These are phyloP conservation scores for Neobulgaria alba DNA, from an alignment of 2,329 filamentous ascomycete genomes.

Conservation along the genomic window DNA sequence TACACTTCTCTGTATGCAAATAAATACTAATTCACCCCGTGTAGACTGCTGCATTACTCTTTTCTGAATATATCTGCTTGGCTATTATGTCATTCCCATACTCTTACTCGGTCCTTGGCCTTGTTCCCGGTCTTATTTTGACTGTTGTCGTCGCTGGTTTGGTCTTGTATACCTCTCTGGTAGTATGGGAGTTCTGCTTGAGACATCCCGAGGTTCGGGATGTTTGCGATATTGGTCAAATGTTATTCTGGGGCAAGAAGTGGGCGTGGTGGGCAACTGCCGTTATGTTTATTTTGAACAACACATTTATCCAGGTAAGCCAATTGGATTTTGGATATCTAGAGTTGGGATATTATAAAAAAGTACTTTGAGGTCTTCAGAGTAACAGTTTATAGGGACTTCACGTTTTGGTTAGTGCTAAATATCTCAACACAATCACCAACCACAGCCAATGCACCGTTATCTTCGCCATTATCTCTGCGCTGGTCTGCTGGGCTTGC, in stretches of 20 bases:
- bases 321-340: constrained; percentile 43
- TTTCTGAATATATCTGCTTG: too few species aligned
- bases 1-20: too few species aligned
- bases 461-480: constrained; percentile 38
- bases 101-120: too few species aligned
- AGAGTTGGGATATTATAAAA: constrained; percentile 37
- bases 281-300: background rate
- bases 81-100: too few species aligned
- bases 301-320: constrained; percentile 15
- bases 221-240: constrained; percentile 31
- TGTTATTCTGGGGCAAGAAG: background rate
- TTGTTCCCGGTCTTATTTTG: constrained; percentile 38
- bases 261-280: too few species aligned
- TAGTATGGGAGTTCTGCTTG: constrained; percentile 45
- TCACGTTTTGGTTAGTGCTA: constrained; percentile 41
- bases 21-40: too few species aligned
- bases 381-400: constrained; percentile 43
- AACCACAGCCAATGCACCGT: constrained; percentile 41
- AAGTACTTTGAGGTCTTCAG: constrained; percentile 39
- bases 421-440: constrained; percentile 39
- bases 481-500: constrained; percentile 38
- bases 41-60: too few species aligned
- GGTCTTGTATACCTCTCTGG: constrained; percentile 42
- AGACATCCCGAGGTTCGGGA: constrained; percentile 40
- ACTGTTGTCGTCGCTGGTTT: constrained; percentile 37